Evolutionary conservation across 805 yeast genomes (phyloP), one percentile per base, ranked within the genome.

Genomic region (Kuraishia molischiana): DNA sequence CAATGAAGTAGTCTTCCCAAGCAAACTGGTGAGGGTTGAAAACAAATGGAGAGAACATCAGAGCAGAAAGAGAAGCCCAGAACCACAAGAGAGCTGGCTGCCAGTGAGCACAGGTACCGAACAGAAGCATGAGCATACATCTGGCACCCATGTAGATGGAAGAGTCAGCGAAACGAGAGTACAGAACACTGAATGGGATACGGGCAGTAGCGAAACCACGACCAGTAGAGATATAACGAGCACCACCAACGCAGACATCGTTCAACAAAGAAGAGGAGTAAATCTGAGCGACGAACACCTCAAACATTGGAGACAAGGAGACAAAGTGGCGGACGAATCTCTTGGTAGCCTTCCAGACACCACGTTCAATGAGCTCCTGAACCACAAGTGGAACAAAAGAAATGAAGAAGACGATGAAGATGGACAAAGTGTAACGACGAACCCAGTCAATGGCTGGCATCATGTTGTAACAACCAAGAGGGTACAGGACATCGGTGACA

Each of bases 11-110:
- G 64, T 89, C 97, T 58, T 80, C 84, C 89, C 94, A 82, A 37
- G 96, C 78, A 62, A 89, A 92, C 69, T 92, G 97, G 66, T 90
- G 97, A 35, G 98, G 98, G 66, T 92, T 92, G 77, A 86, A 92
- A 43, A 92, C 56, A 61, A 90, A 87, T 53, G 98, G 98, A 35
- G 97, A 81, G 50, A 86, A 76, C 65, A 86, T 73, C 65, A 92
- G 72, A 3, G 97, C 85, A 35, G 87, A 70, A 50, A 87, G 67
- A 15, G 95, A 82, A 42, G 92, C 81, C 97, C 97, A 92, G 77
- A 92, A 92, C 96, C 97, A 92, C 45, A 90, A 62, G 50, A 92
- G 69, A 32, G 97, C 85, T 19, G 95, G 82, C 64, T 85, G 94
- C 97, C 97, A 83, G 53, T 77, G 78, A 21, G 87, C 71, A 49